Evolutionary conservation across 805 yeast species (phyloP), one percentile per base, ranked within the genome.

Genomic region (Kluyveromyces siamensis): DNA sequence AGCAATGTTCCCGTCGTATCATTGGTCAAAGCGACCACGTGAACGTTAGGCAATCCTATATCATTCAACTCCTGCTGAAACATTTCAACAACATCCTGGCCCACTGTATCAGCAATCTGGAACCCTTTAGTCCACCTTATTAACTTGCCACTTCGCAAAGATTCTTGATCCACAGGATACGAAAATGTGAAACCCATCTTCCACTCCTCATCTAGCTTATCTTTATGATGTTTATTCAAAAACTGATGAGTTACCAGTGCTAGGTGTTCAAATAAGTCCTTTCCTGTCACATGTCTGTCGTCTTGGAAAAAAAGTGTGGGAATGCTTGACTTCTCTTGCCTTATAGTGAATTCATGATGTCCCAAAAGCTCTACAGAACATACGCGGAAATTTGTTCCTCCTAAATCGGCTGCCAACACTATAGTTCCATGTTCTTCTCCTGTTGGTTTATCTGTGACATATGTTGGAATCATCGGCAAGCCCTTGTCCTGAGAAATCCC

Each of bases 41-140:
- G 62, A 37, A 87, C 87, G 55, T 58, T 57, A 9, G 87, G 84
- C 39, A 81, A 70, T 0, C 78, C 73, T 39, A 76, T 73, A 2
- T 55, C 59, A 57, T 87, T 84, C 43, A 91, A 60, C 50, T 86
- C 84, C 11, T 66, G 63, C 67, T 93, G 98, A 52, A 88, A 74
- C 42, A 81, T 67, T 41, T 71, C 71, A 46, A 87, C 93, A 41
- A 93, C 84, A 63, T 91, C 97, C 61, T 82, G 72, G 48, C 87
- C 95, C 36, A 91, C 85, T 39, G 87, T 82, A 57, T 91, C 98
- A 27, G 77, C 77, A 56, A 93, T 83, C 59, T 86, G 81, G 68
- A 86, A 91, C 36, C 98, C 98, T 68, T 91, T 91, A 17, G 98
- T 89, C 99, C 99, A 91, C 67, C 98, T 83, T 45, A 91, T 77